Evolutionary conservation across 2,329 filamentous ascomycete genomes (phyloP).

Genomic region (Ustilaginoidea virens): DNA sequence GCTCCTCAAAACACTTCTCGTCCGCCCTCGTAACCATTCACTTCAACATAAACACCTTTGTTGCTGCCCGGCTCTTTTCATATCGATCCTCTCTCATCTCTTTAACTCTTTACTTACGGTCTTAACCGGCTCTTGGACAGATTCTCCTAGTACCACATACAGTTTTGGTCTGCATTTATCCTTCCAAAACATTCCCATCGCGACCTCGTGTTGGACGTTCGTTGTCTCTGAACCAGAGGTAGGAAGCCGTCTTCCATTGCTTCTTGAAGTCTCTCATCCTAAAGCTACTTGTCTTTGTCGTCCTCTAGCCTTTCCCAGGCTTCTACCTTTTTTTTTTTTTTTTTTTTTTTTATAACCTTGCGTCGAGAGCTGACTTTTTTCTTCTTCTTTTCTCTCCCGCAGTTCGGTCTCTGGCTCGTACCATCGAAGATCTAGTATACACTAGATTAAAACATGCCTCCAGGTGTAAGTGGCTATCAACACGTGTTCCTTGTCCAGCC

Average conservation of each 20-base stretch:
- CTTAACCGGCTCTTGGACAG: constrained; percentile 10
- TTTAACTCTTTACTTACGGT: constrained; percentile 10
- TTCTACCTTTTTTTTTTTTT: constrained; percentile 3
- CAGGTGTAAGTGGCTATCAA: constrained; percentile 13
- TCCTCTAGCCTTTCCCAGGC: constrained; percentile 2
- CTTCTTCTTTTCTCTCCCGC: constrained; percentile 3
- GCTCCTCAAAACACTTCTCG: constrained; percentile 22
- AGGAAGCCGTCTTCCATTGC: constrained; percentile 18
- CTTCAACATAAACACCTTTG: constrained; percentile 19
- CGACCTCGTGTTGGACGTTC: constrained; percentile 16
- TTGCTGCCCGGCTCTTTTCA: constrained; percentile 11
- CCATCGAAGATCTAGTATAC: constrained; percentile 7
- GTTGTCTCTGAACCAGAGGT: constrained; percentile 20
- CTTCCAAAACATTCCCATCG: constrained; percentile 21
- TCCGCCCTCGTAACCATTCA: constrained; percentile 16
- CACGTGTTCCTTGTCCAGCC: too few relatives aligned
- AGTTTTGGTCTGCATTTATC: constrained; percentile 13
- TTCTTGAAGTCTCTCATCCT: constrained; percentile 7
- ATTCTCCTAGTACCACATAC: constrained; percentile 15
- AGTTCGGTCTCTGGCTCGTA: constrained; percentile 7
- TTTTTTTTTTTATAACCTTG: constrained; percentile 6
- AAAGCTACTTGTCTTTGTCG: constrained; percentile 7
- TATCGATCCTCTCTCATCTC: constrained; percentile 9
- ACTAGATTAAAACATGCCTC: constrained; percentile 19
- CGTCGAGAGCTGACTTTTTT: constrained; percentile 8